Evolutionary conservation across 2,329 filamentous ascomycete species (phyloP).

Genomic region (Sporothrix phasma): DNA sequence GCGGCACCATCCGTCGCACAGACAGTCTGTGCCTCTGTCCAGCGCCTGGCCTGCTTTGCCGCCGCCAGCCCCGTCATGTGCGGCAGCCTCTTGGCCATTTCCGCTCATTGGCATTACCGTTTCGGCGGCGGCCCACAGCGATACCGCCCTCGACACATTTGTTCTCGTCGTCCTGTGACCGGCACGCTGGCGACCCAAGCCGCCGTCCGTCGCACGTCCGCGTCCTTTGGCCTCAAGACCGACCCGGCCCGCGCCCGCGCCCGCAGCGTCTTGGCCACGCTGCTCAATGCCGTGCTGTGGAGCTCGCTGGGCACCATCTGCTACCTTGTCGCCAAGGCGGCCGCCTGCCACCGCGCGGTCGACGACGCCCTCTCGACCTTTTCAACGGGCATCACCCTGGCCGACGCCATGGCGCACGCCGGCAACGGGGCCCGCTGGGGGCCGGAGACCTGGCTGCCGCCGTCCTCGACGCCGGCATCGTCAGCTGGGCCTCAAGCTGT

Average conservation of each 20-base stretch:
- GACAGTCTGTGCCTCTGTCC: no score
- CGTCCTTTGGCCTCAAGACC: neutral
- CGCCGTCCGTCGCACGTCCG: slow-evolving; percentile 24
- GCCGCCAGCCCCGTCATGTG: slow-evolving; percentile 24
- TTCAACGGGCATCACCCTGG: slow-evolving; percentile 25
- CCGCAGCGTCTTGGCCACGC: slow-evolving; percentile 28
- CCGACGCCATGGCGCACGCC: slow-evolving; percentile 19
- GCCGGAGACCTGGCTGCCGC: slow-evolving; percentile 41
- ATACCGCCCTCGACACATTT: slow-evolving; percentile 35
- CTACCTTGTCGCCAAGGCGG: slow-evolving; percentile 33
- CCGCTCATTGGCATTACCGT: slow-evolving; percentile 34
- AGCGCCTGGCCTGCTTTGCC: neutral
- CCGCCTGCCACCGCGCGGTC: slow-evolving; percentile 19
- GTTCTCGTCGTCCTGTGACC: slow-evolving; percentile 41
- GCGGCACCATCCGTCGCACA: neutral
- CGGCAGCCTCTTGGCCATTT: slow-evolving; percentile 26
- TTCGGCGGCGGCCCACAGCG: slow-evolving; percentile 24
- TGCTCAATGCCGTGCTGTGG: slow-evolving; percentile 39
- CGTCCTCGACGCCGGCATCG: slow-evolving; percentile 41
- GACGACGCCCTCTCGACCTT: slow-evolving; percentile 22
- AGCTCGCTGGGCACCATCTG: slow-evolving; percentile 36
- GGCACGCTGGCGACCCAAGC: slow-evolving; percentile 31
- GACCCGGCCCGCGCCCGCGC: slow-evolving; percentile 12
- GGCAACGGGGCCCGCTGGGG: slow-evolving; percentile 22
- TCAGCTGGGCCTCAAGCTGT: slow-evolving; percentile 45